phyloP scores from a whole-genome alignment of 2,329 filamentous ascomycete species.

The Trichoderma afroharzianum region DNA sequence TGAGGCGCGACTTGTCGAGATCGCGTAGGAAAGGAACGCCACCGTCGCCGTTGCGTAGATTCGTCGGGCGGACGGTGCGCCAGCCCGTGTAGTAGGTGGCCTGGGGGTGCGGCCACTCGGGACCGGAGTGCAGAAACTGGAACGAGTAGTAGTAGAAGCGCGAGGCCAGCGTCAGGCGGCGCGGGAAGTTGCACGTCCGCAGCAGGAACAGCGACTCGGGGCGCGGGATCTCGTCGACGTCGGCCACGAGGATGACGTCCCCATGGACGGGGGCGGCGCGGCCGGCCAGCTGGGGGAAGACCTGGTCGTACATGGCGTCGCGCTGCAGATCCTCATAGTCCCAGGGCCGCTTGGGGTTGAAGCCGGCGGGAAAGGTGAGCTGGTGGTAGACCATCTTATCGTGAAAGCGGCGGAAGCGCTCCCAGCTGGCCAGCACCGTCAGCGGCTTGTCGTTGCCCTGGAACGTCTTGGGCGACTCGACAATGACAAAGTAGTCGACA shows the following conservation, averaged over 20 bases:
- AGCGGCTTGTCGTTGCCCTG: slow-evolving; percentile 55
- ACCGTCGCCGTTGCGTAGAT: slow-evolving; percentile 49
- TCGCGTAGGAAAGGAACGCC: slow-evolving; percentile 37
- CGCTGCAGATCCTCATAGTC: slow-evolving; percentile 51
- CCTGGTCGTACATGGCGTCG: slow-evolving; percentile 56
- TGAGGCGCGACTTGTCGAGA: slow-evolving; percentile 42
- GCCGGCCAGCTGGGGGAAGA: slow-evolving; percentile 46
- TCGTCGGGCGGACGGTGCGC: slow-evolving; percentile 50
- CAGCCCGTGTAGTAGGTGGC: slow-evolving; percentile 49
- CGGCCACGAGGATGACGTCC: slow-evolving; percentile 57
- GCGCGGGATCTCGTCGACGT: slow-evolving; percentile 58
- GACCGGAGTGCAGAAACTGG: slow-evolving; percentile 43
- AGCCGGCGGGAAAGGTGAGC: slow-evolving; percentile 44
- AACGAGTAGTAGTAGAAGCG: slow-evolving; percentile 58
- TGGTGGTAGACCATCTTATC: slow-evolving; percentile 60
- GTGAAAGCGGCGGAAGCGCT: slow-evolving; percentile 49
- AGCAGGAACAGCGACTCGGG: slow-evolving; percentile 48
- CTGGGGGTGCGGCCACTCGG: slow-evolving; percentile 55
- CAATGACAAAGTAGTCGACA: slow-evolving; percentile 63
- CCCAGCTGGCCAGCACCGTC: slow-evolving; percentile 49
- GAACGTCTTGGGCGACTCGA: slow-evolving; percentile 58
- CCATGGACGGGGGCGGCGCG: slow-evolving; percentile 40
- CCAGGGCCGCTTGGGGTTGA: slow-evolving; percentile 41
- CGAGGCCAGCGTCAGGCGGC: slow-evolving; percentile 48
- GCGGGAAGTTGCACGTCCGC: slow-evolving; percentile 50